Base-by-base conservation (phyloP, 2,329 filamentous ascomycete genomes). In the Aspergillus puulaauensis region DNA sequence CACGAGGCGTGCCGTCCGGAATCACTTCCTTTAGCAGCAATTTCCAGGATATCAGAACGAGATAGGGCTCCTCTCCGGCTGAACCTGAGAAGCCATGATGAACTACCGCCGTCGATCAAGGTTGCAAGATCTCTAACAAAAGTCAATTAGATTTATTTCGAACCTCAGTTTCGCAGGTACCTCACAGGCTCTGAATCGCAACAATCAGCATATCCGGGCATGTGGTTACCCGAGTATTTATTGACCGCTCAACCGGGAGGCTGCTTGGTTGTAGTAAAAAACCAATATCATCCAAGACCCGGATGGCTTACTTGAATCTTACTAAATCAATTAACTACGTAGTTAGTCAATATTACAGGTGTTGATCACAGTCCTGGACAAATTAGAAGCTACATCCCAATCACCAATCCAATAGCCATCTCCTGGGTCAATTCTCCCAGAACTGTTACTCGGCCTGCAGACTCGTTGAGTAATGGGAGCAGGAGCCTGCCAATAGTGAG, bases 81-180 rank as follows among this genome's bases (percentile, higher is more conserved):
- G 40, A 43, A 31, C 37, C 40, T 23, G 48, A 3, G 21, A 51
- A 14, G 27, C 23, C 33, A 51, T 33, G 33, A 39, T 46, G 31
- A 47, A 41, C 54, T 47, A 24, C 44, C 35, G 14, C 14, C 15
- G 47, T 50, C 46, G 50, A 54, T 53, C 50, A 21, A 40, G 35
- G 39, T 40, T 24, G 14, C 44, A 31, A 46, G 43, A 45, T 57
- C 54, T 51, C 49, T 44, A 37, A n/a, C 40, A n/a, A 57, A 57
- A 54, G 44, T 57, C 52, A 57, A 57, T 53, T 49, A 57, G 21
- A 53, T 57, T 49, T 53, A 57, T 23, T 17, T 39, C 48, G 14
- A 43, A 35, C 39, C 37, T 39, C 17, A 40, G 17, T 33, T 9
- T 27, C 24, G 24, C 24, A 27, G 7, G 24, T 27, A 27, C 24